Conservation (phyloP, 1,284 basidiomycete species). For the Sanguinoderma infundibulare region DNA sequence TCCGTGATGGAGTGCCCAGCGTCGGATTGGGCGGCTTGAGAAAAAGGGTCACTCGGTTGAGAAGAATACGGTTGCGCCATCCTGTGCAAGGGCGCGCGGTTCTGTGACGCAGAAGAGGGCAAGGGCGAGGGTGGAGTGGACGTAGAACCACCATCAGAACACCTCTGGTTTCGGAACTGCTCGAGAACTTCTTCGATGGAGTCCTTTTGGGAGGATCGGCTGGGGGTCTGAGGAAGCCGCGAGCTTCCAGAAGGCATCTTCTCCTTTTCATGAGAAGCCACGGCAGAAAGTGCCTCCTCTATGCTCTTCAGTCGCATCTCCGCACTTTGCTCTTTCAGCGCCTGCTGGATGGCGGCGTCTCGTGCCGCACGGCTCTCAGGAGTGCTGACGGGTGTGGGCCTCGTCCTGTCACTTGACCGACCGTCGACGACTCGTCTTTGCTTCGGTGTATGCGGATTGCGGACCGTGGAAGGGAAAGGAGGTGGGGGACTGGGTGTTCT, state of each 20-base stretch:
- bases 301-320: constrained; percentile 19
- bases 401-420: background rate
- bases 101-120: constrained; percentile 18
- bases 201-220: constrained; percentile 2
- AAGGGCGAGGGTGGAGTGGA: constrained; percentile 5
- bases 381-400: constrained; percentile 5
- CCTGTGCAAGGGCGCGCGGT: background rate
- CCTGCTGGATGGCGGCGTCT: constrained; percentile 6
- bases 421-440: constrained; percentile 9
- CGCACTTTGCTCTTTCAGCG: constrained; percentile 1
- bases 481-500: constrained; percentile 13
- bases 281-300: constrained; percentile 15
- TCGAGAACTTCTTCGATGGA: constrained; percentile 1
- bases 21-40: constrained; percentile 13
- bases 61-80: background rate
- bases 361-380: constrained; percentile 7
- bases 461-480: background rate
- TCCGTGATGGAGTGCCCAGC: constrained; percentile 19
- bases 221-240: constrained; percentile 4
- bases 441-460: constrained; percentile 1
- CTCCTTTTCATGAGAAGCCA: constrained; percentile 15
- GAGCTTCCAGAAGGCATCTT: constrained; percentile 1
- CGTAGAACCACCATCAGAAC: constrained; percentile 15
- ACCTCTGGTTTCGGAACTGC: background rate
- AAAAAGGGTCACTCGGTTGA: background rate